A percentile compares a stretch with the other conserved stretches of the same genome.
phyloP scores from a whole-genome alignment of 345 rosid genomes.

The Xanthoceras sorbifolium region DNA sequence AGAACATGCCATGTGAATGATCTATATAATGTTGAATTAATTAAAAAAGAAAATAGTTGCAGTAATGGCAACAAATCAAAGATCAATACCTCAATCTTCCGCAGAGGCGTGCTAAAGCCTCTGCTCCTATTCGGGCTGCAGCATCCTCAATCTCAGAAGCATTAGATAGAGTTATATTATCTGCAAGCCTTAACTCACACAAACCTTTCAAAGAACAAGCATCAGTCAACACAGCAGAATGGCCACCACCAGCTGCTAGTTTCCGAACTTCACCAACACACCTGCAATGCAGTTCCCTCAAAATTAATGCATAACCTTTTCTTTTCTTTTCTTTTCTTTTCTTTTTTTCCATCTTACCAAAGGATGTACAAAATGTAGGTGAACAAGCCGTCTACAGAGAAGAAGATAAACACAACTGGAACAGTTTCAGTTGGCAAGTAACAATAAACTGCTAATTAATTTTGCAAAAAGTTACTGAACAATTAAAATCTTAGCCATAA shows the following conservation, averaged over 20 bases:
- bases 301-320: background rate
- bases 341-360: background rate
- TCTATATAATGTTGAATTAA: background rate
- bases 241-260: constrained; percentile 98
- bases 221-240: constrained; percentile 91
- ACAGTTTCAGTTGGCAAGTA: background rate
- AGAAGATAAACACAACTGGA: background rate
- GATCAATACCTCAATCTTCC: constrained; percentile 70
- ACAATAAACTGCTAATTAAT: background rate
- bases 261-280: constrained; percentile 91
- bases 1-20: background rate
- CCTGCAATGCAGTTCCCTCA: constrained; percentile 43
- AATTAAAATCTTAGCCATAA: constrained; percentile 11
- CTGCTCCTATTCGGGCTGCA: constrained; percentile 80
- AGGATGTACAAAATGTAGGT: background rate
- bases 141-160: constrained; percentile 80
- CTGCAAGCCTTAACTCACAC: constrained; percentile 92
- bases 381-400: constrained; percentile 10
- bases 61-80: background rate
- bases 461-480: constrained; percentile 15
- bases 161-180: constrained; percentile 62
- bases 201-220: constrained; percentile 93
- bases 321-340: background rate
- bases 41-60: background rate
- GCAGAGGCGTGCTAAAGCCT: constrained; percentile 92